A percentile compares a stretch with the other conserved stretches of the same genome.
Evolutionary conservation across 75 land plant species (phyloP).

Genomic region (Picea glauca): DNA sequence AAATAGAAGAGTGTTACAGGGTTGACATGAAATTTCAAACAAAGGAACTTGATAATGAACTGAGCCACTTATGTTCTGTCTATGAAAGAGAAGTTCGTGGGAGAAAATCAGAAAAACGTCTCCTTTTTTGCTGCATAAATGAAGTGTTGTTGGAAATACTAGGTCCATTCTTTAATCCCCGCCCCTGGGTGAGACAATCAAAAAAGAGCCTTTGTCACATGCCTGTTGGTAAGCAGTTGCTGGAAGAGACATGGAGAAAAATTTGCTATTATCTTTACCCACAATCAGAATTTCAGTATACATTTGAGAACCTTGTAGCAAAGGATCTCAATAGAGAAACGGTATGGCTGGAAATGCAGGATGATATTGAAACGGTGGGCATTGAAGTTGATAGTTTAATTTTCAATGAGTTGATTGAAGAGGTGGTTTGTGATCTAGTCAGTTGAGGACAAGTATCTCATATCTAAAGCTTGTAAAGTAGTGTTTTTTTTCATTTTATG

Average conservation of each 20-base stretch:
- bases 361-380: slow-evolving; percentile 28
- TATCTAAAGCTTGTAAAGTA: neutral
- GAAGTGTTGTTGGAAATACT: slow-evolving; percentile 35
- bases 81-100: slow-evolving; percentile 7
- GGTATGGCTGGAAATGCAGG: slow-evolving; percentile 14
- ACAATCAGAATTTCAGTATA: slow-evolving; percentile 1
- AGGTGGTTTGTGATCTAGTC: slow-evolving; percentile 26
- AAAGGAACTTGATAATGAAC: neutral
- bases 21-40: neutral
- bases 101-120: slow-evolving; percentile 15
- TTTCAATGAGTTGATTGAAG: slow-evolving; percentile 42
- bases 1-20: slow-evolving; percentile 41
- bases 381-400: slow-evolving; percentile 33
- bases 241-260: neutral
- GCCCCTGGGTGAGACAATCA: slow-evolving; percentile 11
- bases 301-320: slow-evolving; percentile 8
- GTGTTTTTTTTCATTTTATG: neutral
- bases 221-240: slow-evolving; percentile 7
- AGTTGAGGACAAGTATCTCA: neutral
- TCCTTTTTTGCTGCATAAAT: slow-evolving; percentile 51
- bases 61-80: slow-evolving; percentile 5
- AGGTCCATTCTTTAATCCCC: slow-evolving; percentile 11
- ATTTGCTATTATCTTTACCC: neutral
- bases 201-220: slow-evolving; percentile 9
- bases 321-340: slow-evolving; percentile 7